phyloP scores from a whole-genome alignment of 768 basidiomycete genomes.

The Tulasnella sp. region DNA sequence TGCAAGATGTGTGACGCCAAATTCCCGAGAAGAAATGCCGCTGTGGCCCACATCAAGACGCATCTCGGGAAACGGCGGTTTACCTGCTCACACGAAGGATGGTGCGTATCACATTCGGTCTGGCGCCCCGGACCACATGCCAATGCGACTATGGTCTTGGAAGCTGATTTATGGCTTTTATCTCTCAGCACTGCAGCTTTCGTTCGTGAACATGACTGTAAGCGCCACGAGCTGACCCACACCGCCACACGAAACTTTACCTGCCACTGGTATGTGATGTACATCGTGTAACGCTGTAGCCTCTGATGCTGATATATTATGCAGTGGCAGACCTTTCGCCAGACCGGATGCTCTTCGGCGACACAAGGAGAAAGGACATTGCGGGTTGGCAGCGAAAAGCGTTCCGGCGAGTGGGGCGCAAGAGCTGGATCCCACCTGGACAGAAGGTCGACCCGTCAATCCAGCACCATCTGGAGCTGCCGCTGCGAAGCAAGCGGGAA shows the following conservation, averaged over 20 bases:
- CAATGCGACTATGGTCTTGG: neutral
- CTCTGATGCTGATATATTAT: neutral
- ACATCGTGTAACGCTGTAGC: too few relatives aligned
- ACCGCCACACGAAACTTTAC: neutral
- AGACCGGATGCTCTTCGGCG: constrained; percentile 8
- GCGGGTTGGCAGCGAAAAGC: neutral
- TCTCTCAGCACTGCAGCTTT: neutral
- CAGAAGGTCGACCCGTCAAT: neutral
- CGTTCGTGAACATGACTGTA: constrained; percentile 11
- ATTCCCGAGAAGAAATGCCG: constrained; percentile 11
- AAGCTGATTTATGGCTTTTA: neutral
- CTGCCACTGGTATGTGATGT: constrained; percentile 1
- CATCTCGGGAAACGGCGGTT: constrained; percentile 10
- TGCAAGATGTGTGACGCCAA: constrained; percentile 10
- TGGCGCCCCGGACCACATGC: neutral
- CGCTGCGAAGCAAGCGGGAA: neutral
- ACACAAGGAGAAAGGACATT: constrained; percentile 9
- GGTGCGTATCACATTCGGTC: neutral
- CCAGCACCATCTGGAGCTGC: neutral
- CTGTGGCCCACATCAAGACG: constrained; percentile 13
- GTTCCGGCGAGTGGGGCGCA: neutral
- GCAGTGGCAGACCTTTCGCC: constrained; percentile 10
- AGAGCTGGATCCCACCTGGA: neutral
- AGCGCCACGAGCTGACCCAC: constrained; percentile 10
- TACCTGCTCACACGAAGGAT: constrained; percentile 5